Evolutionary conservation across 805 yeast genomes (phyloP).

Genomic region (Danielia oregonensis): DNA sequence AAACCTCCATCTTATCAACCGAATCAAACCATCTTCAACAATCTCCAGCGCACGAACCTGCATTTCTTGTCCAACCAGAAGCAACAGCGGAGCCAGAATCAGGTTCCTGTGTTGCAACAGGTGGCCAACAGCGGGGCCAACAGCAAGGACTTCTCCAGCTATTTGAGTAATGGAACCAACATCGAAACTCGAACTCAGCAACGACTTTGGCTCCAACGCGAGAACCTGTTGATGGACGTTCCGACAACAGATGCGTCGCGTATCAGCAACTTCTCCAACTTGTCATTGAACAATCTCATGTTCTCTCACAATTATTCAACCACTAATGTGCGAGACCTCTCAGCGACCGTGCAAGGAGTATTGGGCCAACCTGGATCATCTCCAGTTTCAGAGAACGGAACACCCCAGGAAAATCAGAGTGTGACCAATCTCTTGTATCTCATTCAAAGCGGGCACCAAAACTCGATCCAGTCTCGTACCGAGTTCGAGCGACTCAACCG

Average conservation of each 20-base stretch:
- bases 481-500: constrained; percentile 76
- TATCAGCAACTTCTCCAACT: constrained; percentile 33
- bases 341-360: background rate
- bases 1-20: constrained; percentile 38
- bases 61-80: constrained; percentile 28
- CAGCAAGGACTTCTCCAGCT: constrained; percentile 31
- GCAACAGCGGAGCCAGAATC: constrained; percentile 11
- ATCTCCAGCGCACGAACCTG: constrained; percentile 37
- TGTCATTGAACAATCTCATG: constrained; percentile 38
- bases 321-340: constrained; percentile 8
- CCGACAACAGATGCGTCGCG: constrained; percentile 25
- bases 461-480: constrained; percentile 59
- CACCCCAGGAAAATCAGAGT: background rate
- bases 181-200: constrained; percentile 76
- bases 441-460: constrained; percentile 31
- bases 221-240: constrained; percentile 63
- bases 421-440: constrained; percentile 12
- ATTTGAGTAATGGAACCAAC: constrained; percentile 20
- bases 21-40: constrained; percentile 38
- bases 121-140: background rate
- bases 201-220: constrained; percentile 78
- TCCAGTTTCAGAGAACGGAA: background rate
- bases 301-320: constrained; percentile 29
- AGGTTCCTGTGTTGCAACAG: constrained; percentile 10
- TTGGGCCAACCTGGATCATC: background rate